A percentile compares a stretch with the other conserved stretches of the same genome.
phyloP scores from a whole-genome alignment of 2,329 filamentous ascomycete species.

The Mariannaea sp. region DNA sequence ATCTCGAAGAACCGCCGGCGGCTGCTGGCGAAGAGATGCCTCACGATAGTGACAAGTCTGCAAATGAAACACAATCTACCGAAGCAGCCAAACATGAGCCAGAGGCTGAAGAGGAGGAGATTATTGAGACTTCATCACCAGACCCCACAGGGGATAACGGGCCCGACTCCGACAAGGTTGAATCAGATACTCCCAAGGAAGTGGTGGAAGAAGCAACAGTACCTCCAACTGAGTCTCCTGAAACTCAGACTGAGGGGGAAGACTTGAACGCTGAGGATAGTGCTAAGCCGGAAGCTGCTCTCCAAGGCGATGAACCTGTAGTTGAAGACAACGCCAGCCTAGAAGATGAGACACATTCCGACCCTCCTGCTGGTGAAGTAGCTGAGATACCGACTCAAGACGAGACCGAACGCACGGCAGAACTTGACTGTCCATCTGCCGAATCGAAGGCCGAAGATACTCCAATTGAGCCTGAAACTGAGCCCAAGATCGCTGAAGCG shows the following conservation, averaged over 20 bases:
- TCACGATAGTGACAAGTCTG: neutral
- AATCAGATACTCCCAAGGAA: neutral
- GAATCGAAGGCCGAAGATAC: slow-evolving; percentile 3
- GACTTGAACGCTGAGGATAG: neutral
- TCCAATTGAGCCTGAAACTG: neutral
- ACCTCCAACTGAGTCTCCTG: neutral
- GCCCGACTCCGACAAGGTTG: slow-evolving; percentile 1
- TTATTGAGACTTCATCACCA: neutral
- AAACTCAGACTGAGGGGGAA: slow-evolving; percentile 1
- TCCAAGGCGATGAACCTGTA: slow-evolving; percentile 4
- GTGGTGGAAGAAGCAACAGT: neutral
- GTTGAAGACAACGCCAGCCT: neutral
- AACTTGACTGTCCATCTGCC: neutral
- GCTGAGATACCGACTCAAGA: slow-evolving; percentile 1
- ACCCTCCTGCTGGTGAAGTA: neutral
- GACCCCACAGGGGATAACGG: slow-evolving; percentile 2
- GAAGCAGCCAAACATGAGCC: neutral
- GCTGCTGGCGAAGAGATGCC: slow-evolving; percentile 10
- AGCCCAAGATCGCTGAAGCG: slow-evolving; percentile 3
- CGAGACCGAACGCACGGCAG: slow-evolving; percentile 5
- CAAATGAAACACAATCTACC: neutral
- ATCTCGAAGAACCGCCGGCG: slow-evolving; percentile 1
- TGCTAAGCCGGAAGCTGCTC: neutral
- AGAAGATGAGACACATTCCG: neutral
- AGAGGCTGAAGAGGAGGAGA: slow-evolving; percentile 1